Base-by-base conservation (phyloP, 2,329 filamentous ascomycete genomes). In the Parascedosporium putredinis region DNA sequence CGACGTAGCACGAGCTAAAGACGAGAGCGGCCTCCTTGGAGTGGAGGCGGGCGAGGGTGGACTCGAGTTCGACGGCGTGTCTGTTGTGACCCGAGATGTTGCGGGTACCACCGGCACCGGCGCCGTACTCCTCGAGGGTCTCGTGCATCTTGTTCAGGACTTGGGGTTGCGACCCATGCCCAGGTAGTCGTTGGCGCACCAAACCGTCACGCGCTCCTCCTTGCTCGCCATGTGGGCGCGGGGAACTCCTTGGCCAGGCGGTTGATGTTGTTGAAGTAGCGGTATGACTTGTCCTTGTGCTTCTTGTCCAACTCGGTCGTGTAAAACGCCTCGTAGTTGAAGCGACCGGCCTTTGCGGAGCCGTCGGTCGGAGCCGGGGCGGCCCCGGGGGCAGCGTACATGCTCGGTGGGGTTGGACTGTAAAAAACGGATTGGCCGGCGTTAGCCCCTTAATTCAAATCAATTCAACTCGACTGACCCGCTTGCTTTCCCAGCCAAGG, bases 241-340 rank as follows among this genome's bases (percentile, higher is more conserved):
- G 25, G 93, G 55, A 98, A 98, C 56, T 97, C 88, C 71, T 93
- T 88, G 57, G 93, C 93, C 53, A 98, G 77, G 31, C 93, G 89
- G 64, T 98, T 98, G 81, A 98, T 98, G 75, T 98, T 98, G 78
- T 98, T 98, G 76, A 98, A 98, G 74, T 97, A 97, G 63, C 93
- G 88, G 74, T 98, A 98, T 48, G 90, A 96, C 74, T 96, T 97
- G 77, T 98, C 93, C 76, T 95, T 90, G 78, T 95, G 93, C 74
- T 98, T 98, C 79, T 96, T 97, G 60, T 96, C 88, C 58, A 98
- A 71, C 67, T 98, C 91, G 54, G 73, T 73, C 56, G 83, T 72
- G 71, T 97, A 98, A 69, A 96, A 98, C 44, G 67, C 79, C 60
- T 95, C 83, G 62, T 98, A 98, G 67, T 97, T 78, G 36, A 58